Evolutionary conservation across 371 early-diverging fungal species (phyloP).

Genomic region (Actinomortierella wolfii): DNA sequence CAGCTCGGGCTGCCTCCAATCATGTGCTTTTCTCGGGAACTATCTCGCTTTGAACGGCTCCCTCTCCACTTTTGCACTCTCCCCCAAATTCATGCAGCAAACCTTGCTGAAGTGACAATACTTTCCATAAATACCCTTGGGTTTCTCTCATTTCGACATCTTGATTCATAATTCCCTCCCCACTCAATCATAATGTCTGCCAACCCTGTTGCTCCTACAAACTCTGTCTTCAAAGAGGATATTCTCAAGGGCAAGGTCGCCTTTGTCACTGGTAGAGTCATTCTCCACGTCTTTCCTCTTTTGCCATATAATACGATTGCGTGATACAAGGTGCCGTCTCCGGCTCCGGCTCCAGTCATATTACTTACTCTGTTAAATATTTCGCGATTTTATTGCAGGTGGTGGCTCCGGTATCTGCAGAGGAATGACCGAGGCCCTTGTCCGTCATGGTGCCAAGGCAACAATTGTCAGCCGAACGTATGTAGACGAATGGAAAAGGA

Average conservation of each 20-base stretch:
- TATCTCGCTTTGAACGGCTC: too few relatives aligned
- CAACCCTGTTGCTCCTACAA: constrained; percentile 31
- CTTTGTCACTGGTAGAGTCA: constrained; percentile 59
- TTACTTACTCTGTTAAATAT: too few relatives aligned
- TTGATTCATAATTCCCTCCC: constrained; percentile 6
- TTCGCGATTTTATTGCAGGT: constrained; percentile 17
- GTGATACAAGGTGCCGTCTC: too few relatives aligned
- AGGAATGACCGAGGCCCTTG: constrained; percentile 80
- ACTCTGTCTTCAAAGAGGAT: constrained; percentile 42
- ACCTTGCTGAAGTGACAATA: not conserved
- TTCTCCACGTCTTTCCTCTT: not conserved
- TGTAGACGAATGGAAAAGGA: not conserved
- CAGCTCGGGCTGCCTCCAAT: too few relatives aligned
- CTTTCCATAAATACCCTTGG: not conserved
- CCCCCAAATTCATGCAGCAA: too few relatives aligned
- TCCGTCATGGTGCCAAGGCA: constrained; percentile 76
- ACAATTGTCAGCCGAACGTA: constrained; percentile 70
- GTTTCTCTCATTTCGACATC: constrained; percentile 7
- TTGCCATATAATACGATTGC: too few relatives aligned
- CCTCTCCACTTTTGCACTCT: too few relatives aligned
- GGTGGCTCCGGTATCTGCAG: constrained; percentile 78
- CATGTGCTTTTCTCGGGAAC: too few relatives aligned
- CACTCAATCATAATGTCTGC: constrained; percentile 17
- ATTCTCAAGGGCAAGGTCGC: constrained; percentile 61
- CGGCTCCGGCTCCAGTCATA: too few relatives aligned